Base-by-base conservation (phyloP, 1,139 yeast genomes). In the Debaryomyces psychrophilus region DNA sequence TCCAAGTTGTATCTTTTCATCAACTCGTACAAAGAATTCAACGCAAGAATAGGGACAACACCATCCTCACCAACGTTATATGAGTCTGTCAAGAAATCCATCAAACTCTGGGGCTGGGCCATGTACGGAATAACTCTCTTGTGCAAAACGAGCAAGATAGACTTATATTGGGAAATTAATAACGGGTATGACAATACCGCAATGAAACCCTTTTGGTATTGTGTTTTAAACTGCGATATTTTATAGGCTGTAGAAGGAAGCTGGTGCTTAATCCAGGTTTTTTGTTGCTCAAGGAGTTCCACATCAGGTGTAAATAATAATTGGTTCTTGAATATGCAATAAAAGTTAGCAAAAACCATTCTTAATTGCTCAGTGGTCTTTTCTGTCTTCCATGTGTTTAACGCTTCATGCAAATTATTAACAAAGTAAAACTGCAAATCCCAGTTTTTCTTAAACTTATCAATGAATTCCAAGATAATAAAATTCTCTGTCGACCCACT, bases 81-180 rank as follows among this genome's bases (percentile, higher is more conserved):
- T 4, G 96, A 85, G 51, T 89, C 96, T 1, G 97, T 90, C 50
- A 93, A 73, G 64, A 92, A 93, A 67, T 93, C 99, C 97, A 93
- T 90, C 44, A 93, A 71, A 51, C 81, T 76, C 43, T 89, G 87
- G 1, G 98, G 96, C 53, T 84, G 85, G 37, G 82, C 76, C 78
- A 90, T 79, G 59, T 77, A 79, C 36, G 98, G 97, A 31, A 93
- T 85, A 43, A 93, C 77, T 51, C 96, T 73, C 62, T 89, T 90
- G 66, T 93, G 97, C 55, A 93, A 64, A 5, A 90, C 78, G 7
- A 81, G 69, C 45, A 93, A 72, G 2, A 86, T 73, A 1, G 85
- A 71, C 64, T 88, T 89, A 65, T 87, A 86, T 62, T 90, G 96
- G 1, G 74, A 61, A 11, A 82, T 64, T 2, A 75, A 68, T 33